Conservation (phyloP, 1,284 basidiomycete species). For the Somion occarium region DNA sequence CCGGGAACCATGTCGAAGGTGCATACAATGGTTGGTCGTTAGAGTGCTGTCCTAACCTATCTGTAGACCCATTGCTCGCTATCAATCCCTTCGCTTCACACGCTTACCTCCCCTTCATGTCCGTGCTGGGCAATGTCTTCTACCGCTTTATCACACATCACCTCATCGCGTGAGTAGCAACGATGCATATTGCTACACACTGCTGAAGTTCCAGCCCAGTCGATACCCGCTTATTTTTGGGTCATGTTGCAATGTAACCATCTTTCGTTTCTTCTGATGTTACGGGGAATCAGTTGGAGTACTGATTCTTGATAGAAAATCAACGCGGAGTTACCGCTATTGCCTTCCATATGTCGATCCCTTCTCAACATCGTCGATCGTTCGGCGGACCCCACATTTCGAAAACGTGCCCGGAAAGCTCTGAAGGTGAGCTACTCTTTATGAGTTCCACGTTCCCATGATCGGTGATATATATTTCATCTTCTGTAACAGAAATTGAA, state of each 20-base stretch:
- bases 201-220: too few species aligned
- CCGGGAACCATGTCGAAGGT: neutral
- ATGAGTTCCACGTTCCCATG: neutral
- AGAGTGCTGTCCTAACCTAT: too few species aligned
- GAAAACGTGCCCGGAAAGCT: slow-evolving; percentile 35
- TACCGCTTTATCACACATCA: slow-evolving; percentile 52
- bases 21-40: neutral
- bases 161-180: slow-evolving; percentile 46
- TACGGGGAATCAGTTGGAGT: neutral
- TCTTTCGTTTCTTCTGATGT: slow-evolving; percentile 15
- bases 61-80: slow-evolving; percentile 6
- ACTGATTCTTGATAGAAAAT: slow-evolving; percentile 49
- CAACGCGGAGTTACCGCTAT: slow-evolving; percentile 44
- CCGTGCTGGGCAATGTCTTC: slow-evolving; percentile 46
- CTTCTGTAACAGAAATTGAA: neutral
- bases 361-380: slow-evolving; percentile 47
- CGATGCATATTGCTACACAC: too few species aligned
- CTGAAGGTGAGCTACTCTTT: slow-evolving; percentile 40
- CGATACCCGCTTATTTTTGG: slow-evolving; percentile 75
- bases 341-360: slow-evolving; percentile 46
- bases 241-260: slow-evolving; percentile 34
- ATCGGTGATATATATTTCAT: neutral
- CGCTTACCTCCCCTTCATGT: slow-evolving; percentile 21
- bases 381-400: slow-evolving; percentile 45
- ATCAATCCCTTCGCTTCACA: slow-evolving; percentile 20